Conservation (phyloP, 352 stramenopile genomes). For the Phytophthora agathidicida region DNA sequence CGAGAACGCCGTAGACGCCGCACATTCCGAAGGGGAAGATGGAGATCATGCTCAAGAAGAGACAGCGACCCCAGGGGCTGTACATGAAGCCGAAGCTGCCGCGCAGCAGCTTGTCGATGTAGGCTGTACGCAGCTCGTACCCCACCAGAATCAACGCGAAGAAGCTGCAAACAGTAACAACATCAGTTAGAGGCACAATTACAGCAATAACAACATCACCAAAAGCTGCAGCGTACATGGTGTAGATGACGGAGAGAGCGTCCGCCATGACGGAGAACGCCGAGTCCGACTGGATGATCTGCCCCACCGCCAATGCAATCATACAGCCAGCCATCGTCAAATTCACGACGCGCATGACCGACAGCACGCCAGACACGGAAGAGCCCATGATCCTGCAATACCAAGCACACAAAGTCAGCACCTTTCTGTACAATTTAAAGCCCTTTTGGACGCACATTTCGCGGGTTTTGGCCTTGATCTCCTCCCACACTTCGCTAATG, state of each 20-base stretch:
- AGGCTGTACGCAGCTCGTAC: slow-evolving; percentile 82
- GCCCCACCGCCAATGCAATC: slow-evolving; percentile 70
- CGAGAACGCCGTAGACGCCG: slow-evolving; percentile 76
- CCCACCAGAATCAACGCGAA: slow-evolving; percentile 85
- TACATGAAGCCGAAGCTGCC: slow-evolving; percentile 91
- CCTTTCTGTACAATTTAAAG: too few relatives aligned
- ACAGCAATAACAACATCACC: not conserved
- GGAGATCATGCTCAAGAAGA: slow-evolving; percentile 91
- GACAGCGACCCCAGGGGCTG: slow-evolving; percentile 84
- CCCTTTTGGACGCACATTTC: slow-evolving; percentile 81
- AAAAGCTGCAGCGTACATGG: slow-evolving; percentile 54
- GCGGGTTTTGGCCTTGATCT: slow-evolving; percentile 81
- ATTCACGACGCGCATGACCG: slow-evolving; percentile 81
- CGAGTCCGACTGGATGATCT: slow-evolving; percentile 73
- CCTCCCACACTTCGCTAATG: slow-evolving; percentile 83
- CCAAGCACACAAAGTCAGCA: slow-evolving; percentile 3
- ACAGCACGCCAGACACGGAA: slow-evolving; percentile 79
- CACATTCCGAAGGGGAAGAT: slow-evolving; percentile 91
- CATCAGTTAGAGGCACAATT: slow-evolving; percentile 10
- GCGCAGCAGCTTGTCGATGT: slow-evolving; percentile 71
- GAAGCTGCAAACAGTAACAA: slow-evolving; percentile 46
- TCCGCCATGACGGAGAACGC: slow-evolving; percentile 80
- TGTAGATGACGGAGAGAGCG: slow-evolving; percentile 83
- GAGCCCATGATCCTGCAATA: slow-evolving; percentile 77
- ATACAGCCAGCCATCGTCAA: slow-evolving; percentile 75